These are phyloP conservation scores for Hypoxylon sp. DNA, from an alignment of 2,329 filamentous ascomycete species.

Conservation along the genomic window DNA sequence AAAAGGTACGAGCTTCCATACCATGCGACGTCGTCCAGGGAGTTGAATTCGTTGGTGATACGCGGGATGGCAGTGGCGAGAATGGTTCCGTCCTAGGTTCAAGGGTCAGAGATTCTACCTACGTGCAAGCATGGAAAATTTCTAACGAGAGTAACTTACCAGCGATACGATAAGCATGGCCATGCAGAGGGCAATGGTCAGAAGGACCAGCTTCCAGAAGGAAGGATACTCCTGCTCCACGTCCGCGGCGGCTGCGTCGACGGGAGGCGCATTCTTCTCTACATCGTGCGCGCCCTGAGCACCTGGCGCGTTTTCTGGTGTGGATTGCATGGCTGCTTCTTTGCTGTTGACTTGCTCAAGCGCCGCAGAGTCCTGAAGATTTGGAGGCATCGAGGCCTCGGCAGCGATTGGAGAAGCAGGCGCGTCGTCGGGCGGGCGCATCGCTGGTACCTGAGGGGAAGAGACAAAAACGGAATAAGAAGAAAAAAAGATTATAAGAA, in stretches of 20 bases:
- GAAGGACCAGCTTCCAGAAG: slow-evolving; percentile 29
- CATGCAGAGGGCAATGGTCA: slow-evolving; percentile 33
- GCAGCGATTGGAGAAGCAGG: slow-evolving; percentile 11
- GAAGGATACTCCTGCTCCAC: slow-evolving; percentile 29
- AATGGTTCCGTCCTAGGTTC: slow-evolving; percentile 37
- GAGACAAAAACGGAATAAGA: slow-evolving; percentile 1
- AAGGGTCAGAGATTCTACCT: background rate
- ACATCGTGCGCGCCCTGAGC: slow-evolving; percentile 17
- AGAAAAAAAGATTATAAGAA: background rate
- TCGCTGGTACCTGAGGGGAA: background rate
- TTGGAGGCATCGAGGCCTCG: background rate
- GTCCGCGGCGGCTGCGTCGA: slow-evolving; percentile 12
- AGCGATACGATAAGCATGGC: slow-evolving; percentile 36
- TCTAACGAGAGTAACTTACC: slow-evolving; percentile 7
- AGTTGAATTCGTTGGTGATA: slow-evolving; percentile 49
- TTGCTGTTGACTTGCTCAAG: slow-evolving; percentile 15
- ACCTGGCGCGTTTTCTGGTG: slow-evolving; percentile 6
- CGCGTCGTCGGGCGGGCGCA: slow-evolving; percentile 21
- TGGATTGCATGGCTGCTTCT: slow-evolving; percentile 18
- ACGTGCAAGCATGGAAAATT: background rate
- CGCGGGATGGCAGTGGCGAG: slow-evolving; percentile 47
- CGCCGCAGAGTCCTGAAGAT: background rate
- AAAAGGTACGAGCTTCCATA: slow-evolving; percentile 37
- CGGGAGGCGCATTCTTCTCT: slow-evolving; percentile 21
- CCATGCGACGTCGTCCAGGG: slow-evolving; percentile 48